Conservation (phyloP, 352 stramenopile species). For the Phytophthora quininea region DNA sequence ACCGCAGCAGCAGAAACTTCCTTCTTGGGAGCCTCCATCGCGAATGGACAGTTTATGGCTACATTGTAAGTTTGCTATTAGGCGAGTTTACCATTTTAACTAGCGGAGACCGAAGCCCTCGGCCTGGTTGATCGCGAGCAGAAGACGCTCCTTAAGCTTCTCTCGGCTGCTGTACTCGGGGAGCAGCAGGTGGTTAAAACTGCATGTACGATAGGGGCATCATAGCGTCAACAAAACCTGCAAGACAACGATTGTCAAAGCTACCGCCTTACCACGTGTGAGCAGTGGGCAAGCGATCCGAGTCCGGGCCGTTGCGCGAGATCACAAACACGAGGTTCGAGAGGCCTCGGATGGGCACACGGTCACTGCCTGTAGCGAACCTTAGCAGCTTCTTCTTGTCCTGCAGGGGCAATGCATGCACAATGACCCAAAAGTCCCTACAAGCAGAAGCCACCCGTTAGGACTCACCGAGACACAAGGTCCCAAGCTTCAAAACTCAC, state of each 20-base stretch:
- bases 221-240: constrained; percentile 4
- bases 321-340: constrained; percentile 87
- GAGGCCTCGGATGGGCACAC: constrained; percentile 82
- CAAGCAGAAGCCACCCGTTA: neutral
- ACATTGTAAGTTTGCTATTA: neutral
- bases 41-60: neutral
- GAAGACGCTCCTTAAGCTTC: constrained; percentile 82
- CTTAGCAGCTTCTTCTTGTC: constrained; percentile 88
- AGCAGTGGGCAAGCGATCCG: constrained; percentile 78
- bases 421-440: constrained; percentile 83
- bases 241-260: neutral
- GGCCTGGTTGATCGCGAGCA: constrained; percentile 81
- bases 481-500: constrained; percentile 29
- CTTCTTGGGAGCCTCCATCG: neutral
- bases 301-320: constrained; percentile 83
- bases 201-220: constrained; percentile 24
- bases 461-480: neutral
- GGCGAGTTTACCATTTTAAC: neutral
- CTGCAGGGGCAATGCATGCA: constrained; percentile 78
- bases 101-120: constrained; percentile 87
- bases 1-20: neutral
- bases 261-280: constrained; percentile 75
- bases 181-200: constrained; percentile 90
- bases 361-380: constrained; percentile 88
- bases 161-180: constrained; percentile 79